A percentile compares a stretch with the other conserved stretches of the same genome.
phyloP scores from a whole-genome alignment of 139 green algal species.

The Ostreobium quekettii region DNA sequence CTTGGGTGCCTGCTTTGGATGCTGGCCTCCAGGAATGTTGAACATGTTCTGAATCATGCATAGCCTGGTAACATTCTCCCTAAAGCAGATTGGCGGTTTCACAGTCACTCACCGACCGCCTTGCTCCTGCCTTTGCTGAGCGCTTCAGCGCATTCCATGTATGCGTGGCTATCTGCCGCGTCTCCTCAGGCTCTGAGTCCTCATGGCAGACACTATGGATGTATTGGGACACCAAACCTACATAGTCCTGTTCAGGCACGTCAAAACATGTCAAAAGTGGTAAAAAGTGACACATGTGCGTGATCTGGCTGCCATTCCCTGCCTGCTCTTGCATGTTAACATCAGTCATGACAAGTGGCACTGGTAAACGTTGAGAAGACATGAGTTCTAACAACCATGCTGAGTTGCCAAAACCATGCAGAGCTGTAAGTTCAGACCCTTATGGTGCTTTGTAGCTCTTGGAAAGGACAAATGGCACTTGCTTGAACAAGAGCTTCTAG shows the following conservation, averaged over 20 bases:
- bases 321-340: too few relatives aligned
- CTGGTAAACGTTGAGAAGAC: too few relatives aligned
- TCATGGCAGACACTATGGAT: constrained; percentile 58
- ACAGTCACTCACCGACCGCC: constrained; percentile 51
- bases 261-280: too few relatives aligned
- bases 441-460: too few relatives aligned
- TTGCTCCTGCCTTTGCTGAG: constrained; percentile 75
- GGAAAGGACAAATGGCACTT: too few relatives aligned
- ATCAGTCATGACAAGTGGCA: too few relatives aligned
- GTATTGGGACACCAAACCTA: constrained; percentile 80
- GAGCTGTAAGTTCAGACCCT: too few relatives aligned
- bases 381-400: too few relatives aligned
- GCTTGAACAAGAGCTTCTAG: too few relatives aligned
- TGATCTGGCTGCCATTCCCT: too few relatives aligned
- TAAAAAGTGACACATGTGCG: too few relatives aligned
- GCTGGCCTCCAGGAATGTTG: background rate
- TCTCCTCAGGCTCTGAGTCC: constrained; percentile 32
- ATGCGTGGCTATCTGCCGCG: constrained; percentile 24
- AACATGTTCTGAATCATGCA: background rate
- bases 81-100: background rate
- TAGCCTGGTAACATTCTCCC: background rate
- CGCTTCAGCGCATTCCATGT: constrained; percentile 82
- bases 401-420: too few relatives aligned
- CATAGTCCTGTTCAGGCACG: constrained; percentile 66
- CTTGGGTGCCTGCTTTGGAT: background rate